Evolutionary conservation across 2,329 filamentous ascomycete genomes (phyloP).

Genomic region (Penicillium italicum): DNA sequence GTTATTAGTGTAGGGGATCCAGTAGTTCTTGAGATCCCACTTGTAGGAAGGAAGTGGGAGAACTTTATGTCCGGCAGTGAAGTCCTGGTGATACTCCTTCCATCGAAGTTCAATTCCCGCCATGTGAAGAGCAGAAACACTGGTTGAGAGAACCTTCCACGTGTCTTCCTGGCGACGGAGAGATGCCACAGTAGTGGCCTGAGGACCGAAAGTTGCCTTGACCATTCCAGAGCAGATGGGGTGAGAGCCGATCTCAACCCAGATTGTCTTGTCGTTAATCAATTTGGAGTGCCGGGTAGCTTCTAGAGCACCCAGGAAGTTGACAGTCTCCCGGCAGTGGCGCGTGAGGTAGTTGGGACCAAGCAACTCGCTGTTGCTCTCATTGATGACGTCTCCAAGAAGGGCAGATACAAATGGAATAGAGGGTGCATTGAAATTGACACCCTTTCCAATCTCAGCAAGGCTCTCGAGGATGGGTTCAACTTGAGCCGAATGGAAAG

Average conservation of each 20-base stretch:
- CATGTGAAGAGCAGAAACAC: constrained; percentile 36
- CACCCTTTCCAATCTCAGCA: constrained; percentile 34
- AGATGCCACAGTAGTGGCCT: constrained; percentile 48
- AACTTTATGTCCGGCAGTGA: constrained; percentile 30
- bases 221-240: constrained; percentile 48
- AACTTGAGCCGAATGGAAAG: constrained; percentile 48
- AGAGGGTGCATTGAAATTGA: constrained; percentile 40
- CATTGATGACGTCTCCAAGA: constrained; percentile 42
- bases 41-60: constrained; percentile 38
- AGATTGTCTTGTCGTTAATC: constrained; percentile 66
- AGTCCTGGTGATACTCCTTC: constrained; percentile 45
- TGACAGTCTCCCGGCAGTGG: constrained; percentile 46
- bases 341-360: constrained; percentile 41
- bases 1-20: constrained; percentile 36
- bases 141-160: constrained; percentile 42
- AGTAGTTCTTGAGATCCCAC: constrained; percentile 43
- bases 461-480: constrained; percentile 46
- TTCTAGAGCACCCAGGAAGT: constrained; percentile 45
- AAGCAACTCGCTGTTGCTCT: constrained; percentile 32
- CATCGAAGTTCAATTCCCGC: constrained; percentile 41
- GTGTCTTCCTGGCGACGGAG: constrained; percentile 43
- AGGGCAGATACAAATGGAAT: constrained; percentile 48
- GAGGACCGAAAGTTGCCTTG: constrained; percentile 57
- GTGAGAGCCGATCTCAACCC: constrained; percentile 61
- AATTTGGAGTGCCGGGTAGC: constrained; percentile 39